phyloP scores from a whole-genome alignment of 2,329 filamentous ascomycete species.

The Aspergillus terreus region DNA sequence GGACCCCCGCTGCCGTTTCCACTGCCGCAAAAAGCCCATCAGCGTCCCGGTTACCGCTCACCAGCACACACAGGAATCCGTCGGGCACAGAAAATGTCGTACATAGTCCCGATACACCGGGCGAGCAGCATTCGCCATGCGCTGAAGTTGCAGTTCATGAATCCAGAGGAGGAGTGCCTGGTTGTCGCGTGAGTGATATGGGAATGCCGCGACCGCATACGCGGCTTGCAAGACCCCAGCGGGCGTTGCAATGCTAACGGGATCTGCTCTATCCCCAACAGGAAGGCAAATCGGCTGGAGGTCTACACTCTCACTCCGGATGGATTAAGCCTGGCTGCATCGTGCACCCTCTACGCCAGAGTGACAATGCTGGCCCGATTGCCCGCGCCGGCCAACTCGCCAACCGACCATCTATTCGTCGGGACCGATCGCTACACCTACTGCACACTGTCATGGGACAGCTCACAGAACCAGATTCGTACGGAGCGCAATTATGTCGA shows the following conservation, averaged over 20 bases:
- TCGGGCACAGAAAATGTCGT: slow-evolving; percentile 67
- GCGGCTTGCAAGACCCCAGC: too few relatives aligned
- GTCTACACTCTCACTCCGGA: slow-evolving; percentile 66
- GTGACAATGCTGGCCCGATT: slow-evolving; percentile 70
- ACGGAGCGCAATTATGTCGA: slow-evolving; percentile 59
- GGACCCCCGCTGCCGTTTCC: neutral
- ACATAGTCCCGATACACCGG: slow-evolving; percentile 87
- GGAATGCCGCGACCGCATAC: neutral
- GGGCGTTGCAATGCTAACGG: neutral
- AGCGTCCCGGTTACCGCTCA: neutral
- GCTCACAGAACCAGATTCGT: slow-evolving; percentile 48
- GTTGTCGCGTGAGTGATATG: slow-evolving; percentile 71
- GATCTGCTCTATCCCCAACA: slow-evolving; percentile 28
- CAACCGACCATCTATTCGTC: slow-evolving; percentile 82
- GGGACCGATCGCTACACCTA: slow-evolving; percentile 88
- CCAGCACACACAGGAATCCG: neutral
- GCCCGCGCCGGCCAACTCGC: slow-evolving; percentile 60
- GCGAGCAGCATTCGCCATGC: slow-evolving; percentile 91
- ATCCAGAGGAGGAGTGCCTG: slow-evolving; percentile 71
- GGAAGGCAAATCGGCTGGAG: slow-evolving; percentile 81
- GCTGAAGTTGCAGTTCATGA: slow-evolving; percentile 72
- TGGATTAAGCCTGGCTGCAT: slow-evolving; percentile 62
- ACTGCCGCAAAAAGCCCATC: slow-evolving; percentile 3
- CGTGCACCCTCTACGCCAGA: slow-evolving; percentile 75
- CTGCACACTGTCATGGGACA: slow-evolving; percentile 84